A percentile compares a stretch with the other conserved stretches of the same genome.
Conservation (phyloP, 495 filamentous ascomycete genomes). For the Bombardia bombarda region DNA sequence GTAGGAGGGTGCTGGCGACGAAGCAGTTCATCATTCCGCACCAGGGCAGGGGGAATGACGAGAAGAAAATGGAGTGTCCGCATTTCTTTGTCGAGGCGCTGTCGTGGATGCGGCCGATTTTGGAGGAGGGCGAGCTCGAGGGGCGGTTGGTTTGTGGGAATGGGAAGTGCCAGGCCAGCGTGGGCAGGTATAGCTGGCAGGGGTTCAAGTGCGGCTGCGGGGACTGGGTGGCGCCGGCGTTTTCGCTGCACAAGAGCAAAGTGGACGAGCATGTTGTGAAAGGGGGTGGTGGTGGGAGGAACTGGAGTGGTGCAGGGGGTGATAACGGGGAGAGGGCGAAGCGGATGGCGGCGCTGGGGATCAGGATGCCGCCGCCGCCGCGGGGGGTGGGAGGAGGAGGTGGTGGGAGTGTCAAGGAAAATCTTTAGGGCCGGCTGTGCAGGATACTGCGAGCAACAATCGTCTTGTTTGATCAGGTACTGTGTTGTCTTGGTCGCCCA, state of each 20-base stretch:
- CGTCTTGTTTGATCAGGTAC: too few species aligned
- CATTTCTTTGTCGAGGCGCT: conserved; percentile 87
- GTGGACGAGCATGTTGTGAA: conserved; percentile 67
- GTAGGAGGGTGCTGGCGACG: conserved; percentile 44
- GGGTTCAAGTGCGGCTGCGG: conserved; percentile 89
- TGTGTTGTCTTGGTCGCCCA: too few species aligned
- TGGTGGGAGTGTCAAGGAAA: conserved; percentile 11
- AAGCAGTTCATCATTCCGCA: conserved; percentile 35
- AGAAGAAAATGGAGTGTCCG: conserved; percentile 49
- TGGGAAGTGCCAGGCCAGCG: conserved; percentile 61
- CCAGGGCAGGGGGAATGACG: conserved; percentile 12
- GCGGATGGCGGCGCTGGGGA: conserved; percentile 19
- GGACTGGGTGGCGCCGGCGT: conserved; percentile 85
- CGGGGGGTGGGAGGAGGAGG: neutral
- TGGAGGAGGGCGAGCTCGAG: conserved; percentile 68
- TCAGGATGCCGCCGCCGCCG: conserved; percentile 24
- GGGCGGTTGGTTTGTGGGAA: conserved; percentile 80
- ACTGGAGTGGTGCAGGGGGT: neutral
- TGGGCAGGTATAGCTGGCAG: conserved; percentile 93
- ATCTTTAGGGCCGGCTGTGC: too few species aligned
- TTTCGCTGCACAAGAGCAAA: conserved; percentile 70
- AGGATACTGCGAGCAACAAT: too few species aligned
- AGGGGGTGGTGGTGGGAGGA: too few species aligned
- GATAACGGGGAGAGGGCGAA: conserved; percentile 11
- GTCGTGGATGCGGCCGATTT: conserved; percentile 82